Evolutionary conservation across 768 basidiomycete genomes (phyloP).

Genomic region (Leccinum pellstonianum): DNA sequence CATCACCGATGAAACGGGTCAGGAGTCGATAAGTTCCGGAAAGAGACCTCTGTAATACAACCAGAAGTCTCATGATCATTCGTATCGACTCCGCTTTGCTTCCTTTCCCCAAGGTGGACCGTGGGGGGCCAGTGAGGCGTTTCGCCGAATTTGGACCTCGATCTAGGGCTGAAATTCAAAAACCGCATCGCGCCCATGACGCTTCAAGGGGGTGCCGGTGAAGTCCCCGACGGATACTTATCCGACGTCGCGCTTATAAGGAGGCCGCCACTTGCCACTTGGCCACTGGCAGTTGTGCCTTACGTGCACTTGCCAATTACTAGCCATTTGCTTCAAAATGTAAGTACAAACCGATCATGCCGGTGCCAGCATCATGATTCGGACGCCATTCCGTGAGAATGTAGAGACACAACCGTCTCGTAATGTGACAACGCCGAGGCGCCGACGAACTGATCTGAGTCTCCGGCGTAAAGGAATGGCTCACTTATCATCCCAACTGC

Average conservation of each 20-base stretch:
- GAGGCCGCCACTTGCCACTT: too few species aligned
- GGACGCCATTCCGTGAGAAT: background rate
- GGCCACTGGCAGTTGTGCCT: background rate
- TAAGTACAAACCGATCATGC: background rate
- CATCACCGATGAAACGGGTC: conserved; percentile 8
- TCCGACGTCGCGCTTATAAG: background rate
- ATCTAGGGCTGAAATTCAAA: background rate
- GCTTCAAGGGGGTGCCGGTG: background rate
- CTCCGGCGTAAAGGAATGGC: background rate
- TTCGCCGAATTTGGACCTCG: background rate
- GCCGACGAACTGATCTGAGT: background rate
- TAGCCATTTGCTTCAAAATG: background rate
- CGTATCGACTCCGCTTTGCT: background rate
- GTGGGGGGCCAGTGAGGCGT: background rate
- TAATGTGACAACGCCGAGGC: background rate
- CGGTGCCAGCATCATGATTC: background rate
- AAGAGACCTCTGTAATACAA: background rate
- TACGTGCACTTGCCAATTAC: background rate
- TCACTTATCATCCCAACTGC: background rate
- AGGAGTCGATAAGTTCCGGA: background rate
- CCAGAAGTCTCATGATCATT: background rate
- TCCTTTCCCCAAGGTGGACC: background rate
- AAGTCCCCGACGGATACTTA: conserved; percentile 1
- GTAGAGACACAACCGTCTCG: background rate
- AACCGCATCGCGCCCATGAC: conserved; percentile 2